Conservation (phyloP, 495 filamentous ascomycete genomes). For the Penicillium coffeae region DNA sequence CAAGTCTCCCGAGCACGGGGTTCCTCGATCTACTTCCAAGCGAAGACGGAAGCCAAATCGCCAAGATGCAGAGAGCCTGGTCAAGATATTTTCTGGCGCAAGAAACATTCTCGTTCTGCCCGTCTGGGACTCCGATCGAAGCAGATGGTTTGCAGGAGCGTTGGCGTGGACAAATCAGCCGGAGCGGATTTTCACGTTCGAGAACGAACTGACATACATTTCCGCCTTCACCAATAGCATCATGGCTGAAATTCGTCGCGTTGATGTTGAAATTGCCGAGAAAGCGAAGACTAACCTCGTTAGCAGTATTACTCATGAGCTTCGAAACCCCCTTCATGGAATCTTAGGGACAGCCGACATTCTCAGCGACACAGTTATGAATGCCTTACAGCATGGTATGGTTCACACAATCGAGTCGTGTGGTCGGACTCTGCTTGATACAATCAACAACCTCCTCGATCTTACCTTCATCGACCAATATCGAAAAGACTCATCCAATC, state of each 20-base stretch:
- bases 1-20: background rate
- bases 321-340: slow-evolving; percentile 64
- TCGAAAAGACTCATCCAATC: slow-evolving; percentile 38
- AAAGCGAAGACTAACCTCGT: slow-evolving; percentile 63
- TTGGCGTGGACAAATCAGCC: slow-evolving; percentile 52
- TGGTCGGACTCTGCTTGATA: slow-evolving; percentile 63
- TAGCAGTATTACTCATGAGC: slow-evolving; percentile 66
- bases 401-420: slow-evolving; percentile 64
- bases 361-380: slow-evolving; percentile 52
- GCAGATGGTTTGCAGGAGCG: slow-evolving; percentile 58
- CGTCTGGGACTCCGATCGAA: slow-evolving; percentile 56
- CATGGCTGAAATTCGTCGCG: slow-evolving; percentile 57
- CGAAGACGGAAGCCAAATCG: background rate
- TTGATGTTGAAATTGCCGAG: slow-evolving; percentile 47
- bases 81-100: slow-evolving; percentile 18
- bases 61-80: slow-evolving; percentile 16
- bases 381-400: slow-evolving; percentile 53
- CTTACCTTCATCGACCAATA: slow-evolving; percentile 36
- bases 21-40: background rate
- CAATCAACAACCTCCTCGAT: slow-evolving; percentile 63
- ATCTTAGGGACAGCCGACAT: slow-evolving; percentile 62
- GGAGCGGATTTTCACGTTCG: slow-evolving; percentile 33
- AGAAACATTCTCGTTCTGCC: slow-evolving; percentile 35
- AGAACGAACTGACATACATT: slow-evolving; percentile 47
- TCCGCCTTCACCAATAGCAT: slow-evolving; percentile 56